Percentiles rank a stretch among this genome's conserved stretches.
Conservation (phyloP, 1,139 yeast species). For the Ogataea hybrid region DNA sequence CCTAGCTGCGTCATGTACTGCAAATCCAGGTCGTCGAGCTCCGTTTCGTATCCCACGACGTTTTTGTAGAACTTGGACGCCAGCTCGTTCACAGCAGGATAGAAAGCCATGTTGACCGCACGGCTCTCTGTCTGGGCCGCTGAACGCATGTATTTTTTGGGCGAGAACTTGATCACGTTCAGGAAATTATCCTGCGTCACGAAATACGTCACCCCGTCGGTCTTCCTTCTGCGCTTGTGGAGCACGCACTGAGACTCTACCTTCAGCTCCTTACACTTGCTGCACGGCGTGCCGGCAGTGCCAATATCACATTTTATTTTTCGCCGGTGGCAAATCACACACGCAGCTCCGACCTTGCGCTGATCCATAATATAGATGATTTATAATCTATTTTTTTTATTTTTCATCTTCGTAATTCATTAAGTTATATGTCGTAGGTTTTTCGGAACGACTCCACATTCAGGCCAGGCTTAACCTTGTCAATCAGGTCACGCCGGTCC, state of each 20-base stretch:
- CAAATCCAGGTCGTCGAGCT: slow-evolving; percentile 60
- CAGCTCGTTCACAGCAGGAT: slow-evolving; percentile 11
- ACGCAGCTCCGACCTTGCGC: slow-evolving; percentile 12
- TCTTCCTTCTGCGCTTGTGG: slow-evolving; percentile 15
- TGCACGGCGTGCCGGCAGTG: slow-evolving; percentile 14
- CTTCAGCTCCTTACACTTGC: slow-evolving; percentile 14
- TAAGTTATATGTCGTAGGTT: slow-evolving; percentile 48
- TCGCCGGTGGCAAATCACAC: slow-evolving; percentile 17
- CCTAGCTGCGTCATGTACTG: slow-evolving; percentile 68
- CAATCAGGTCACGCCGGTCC: slow-evolving; percentile 88
- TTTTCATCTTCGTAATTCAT: not conserved
- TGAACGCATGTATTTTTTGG: slow-evolving; percentile 10
- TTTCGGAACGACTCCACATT: slow-evolving; percentile 69
- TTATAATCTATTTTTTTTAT: not conserved
- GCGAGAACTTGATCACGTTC: slow-evolving; percentile 9
- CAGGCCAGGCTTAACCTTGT: slow-evolving; percentile 81
- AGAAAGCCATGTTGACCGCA: slow-evolving; percentile 5
- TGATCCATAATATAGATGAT: not conserved
- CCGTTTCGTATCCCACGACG: slow-evolving; percentile 11
- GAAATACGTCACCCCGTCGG: slow-evolving; percentile 13
- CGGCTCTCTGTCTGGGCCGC: slow-evolving; percentile 5
- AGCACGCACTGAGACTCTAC: slow-evolving; percentile 12
- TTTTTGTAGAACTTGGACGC: slow-evolving; percentile 11
- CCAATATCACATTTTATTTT: slow-evolving; percentile 18
- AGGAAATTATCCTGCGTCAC: slow-evolving; percentile 10